Base-by-base conservation (phyloP, 352 stramenopile genomes). In the Phytopythium cucurbitacearum region DNA sequence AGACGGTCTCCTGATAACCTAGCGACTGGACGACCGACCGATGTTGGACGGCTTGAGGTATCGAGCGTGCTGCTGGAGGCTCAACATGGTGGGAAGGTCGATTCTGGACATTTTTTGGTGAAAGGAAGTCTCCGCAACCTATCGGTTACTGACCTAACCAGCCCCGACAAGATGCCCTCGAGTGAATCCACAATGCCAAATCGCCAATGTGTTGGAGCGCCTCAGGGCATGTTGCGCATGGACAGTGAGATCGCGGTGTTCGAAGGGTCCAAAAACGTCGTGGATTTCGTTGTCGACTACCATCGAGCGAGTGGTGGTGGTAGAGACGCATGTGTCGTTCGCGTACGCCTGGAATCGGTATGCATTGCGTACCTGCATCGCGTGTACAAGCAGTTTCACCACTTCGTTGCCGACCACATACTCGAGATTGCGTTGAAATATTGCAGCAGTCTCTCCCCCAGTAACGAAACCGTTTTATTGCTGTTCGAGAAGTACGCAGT, bases 351-450 rank as follows among this genome's bases (percentile, higher is more conserved):
- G 21, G 85, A 95, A 51, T 89, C 85, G 1, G 76, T 94, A 7
- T 88, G 80, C 50, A 59, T 90, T n/a, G 66, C 81, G 40, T 93
- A 95, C 44, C 63, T 95, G 32, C 85, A 94, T 60, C 81, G 85
- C 35, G 76, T 95, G 36, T 90, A 88, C 67, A 95, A 95, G 51
- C 85, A 95, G 56, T 88, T 91, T 40, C 66, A 89, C 12, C 80
- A 93, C 52, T 93, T 85, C 50, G 32, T 91, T 15, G 44, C 65
- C 43, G 83, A 94, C 43, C 75, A 91, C 43, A 16, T 91, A 32
- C 12, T 62, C 5, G 47, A 53, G 15, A 11, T 64, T 50, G 8
- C 57, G 38, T 40, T 76, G 10, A 21, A 28, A 28, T 28, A 28
- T 28, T 28, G 21, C 21, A 28, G 21, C 21, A 2, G 21, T 2